Evolutionary conservation across 2,329 filamentous ascomycete species (phyloP).

Genomic region (Aspergillus viridinutans): DNA sequence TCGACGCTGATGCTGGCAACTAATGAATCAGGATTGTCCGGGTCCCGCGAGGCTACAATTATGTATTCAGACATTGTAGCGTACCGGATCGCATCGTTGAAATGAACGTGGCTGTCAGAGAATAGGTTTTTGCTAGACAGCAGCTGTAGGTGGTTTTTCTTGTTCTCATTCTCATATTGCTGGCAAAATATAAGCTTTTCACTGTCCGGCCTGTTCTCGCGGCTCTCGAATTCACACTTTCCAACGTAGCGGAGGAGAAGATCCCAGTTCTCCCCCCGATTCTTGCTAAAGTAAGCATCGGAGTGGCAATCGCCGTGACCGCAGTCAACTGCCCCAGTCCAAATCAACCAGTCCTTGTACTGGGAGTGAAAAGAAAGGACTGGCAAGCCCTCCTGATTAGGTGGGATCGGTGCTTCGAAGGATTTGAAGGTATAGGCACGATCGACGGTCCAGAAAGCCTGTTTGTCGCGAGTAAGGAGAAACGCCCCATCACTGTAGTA

Average conservation of each 20-base stretch:
- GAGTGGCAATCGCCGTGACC: constrained; percentile 62
- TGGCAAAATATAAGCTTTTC: constrained; percentile 63
- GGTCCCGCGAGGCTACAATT: constrained; percentile 68
- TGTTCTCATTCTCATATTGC: constrained; percentile 60
- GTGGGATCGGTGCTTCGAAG: constrained; percentile 66
- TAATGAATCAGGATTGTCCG: constrained; percentile 62
- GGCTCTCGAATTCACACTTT: constrained; percentile 83
- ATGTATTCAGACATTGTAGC: constrained; percentile 97
- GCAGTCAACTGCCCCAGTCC: constrained; percentile 71
- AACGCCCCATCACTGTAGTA: constrained; percentile 83
- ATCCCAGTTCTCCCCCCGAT: constrained; percentile 76
- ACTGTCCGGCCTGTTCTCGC: constrained; percentile 54
- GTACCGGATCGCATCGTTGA: constrained; percentile 74
- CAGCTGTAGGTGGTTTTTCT: constrained; percentile 62
- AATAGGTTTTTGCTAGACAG: constrained; percentile 78
- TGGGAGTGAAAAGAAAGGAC: constrained; percentile 78
- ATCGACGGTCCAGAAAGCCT: constrained; percentile 76
- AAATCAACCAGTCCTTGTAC: constrained; percentile 85
- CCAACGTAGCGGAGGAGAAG: constrained; percentile 68
- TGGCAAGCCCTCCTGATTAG: constrained; percentile 47
- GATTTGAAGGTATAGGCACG: constrained; percentile 68
- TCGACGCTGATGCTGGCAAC: constrained; percentile 81
- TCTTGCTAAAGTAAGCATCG: constrained; percentile 70
- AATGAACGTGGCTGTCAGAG: constrained; percentile 58
- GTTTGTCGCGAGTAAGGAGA: constrained; percentile 67